Evolutionary conservation across 352 stramenopile genomes (phyloP).

Genomic region (Globisporangium irregulare): DNA sequence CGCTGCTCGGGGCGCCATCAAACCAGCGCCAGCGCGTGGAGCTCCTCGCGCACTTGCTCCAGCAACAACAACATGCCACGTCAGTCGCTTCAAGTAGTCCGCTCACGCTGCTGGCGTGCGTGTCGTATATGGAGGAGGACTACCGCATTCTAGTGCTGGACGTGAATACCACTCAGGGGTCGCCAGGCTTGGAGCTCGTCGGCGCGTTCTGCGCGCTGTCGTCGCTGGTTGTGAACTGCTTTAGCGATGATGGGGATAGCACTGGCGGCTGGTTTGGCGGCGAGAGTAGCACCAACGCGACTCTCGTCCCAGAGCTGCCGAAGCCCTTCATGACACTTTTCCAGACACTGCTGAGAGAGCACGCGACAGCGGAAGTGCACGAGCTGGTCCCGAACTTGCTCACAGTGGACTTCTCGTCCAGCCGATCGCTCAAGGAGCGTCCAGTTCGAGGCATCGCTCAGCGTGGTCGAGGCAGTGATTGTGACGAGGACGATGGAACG

Average conservation of each 20-base stretch:
- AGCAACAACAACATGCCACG: conserved; percentile 15
- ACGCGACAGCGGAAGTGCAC: conserved; percentile 46
- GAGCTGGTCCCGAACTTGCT: conserved; percentile 59
- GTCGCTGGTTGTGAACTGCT: conserved; percentile 58
- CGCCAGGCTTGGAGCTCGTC: conserved; percentile 19
- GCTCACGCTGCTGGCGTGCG: conserved; percentile 40
- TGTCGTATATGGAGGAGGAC: conserved; percentile 46
- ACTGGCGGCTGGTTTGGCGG: background rate
- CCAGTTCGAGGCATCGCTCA: conserved; percentile 6
- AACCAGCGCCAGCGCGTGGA: conserved; percentile 26
- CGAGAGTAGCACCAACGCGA: background rate
- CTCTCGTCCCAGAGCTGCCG: conserved; percentile 17
- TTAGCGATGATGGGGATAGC: conserved; percentile 15
- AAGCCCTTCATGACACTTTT: conserved; percentile 45
- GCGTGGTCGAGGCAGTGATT: background rate
- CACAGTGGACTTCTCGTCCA: conserved; percentile 45
- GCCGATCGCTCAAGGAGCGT: conserved; percentile 24
- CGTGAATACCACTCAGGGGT: conserved; percentile 10
- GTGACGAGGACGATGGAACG: background rate
- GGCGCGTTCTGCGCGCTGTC: conserved; percentile 55
- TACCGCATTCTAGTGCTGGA: conserved; percentile 57
- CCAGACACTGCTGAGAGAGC: conserved; percentile 41
- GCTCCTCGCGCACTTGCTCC: conserved; percentile 31
- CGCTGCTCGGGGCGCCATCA: conserved; percentile 35
- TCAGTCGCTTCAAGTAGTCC: background rate